Percentiles rank a stretch among this genome's conserved stretches.
Evolutionary conservation across 75 land plant species (phyloP).

Genomic region (Azolla pinnata): DNA sequence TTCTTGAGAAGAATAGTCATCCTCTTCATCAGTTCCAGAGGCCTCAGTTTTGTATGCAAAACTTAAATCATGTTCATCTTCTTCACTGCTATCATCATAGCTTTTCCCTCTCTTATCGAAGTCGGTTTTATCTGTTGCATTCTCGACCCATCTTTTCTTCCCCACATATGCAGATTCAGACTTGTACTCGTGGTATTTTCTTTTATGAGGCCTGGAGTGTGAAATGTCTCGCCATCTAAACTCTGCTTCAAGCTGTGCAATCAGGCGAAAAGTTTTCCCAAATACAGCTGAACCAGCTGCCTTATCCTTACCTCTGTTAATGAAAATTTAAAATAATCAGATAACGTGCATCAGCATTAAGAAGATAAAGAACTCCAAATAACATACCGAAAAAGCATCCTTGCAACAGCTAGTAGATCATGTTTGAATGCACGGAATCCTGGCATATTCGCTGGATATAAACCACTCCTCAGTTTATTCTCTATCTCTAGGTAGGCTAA

Average conservation of each 20-base stretch:
- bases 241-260: constrained; percentile 9
- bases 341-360: neutral
- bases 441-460: constrained; percentile 31
- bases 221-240: neutral
- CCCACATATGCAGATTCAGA: neutral
- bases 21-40: constrained; percentile 44
- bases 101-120: constrained; percentile 6
- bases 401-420: constrained; percentile 59
- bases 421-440: constrained; percentile 58
- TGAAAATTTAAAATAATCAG: neutral
- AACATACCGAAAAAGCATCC: constrained; percentile 65
- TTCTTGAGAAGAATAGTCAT: constrained; percentile 30
- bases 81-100: constrained; percentile 14
- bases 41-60: constrained; percentile 16
- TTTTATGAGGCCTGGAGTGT: constrained; percentile 12
- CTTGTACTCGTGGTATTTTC: neutral
- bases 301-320: neutral
- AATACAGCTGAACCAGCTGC: constrained; percentile 14
- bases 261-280: constrained; percentile 11
- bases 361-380: neutral
- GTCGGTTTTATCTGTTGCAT: neutral
- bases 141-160: neutral
- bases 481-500: constrained; percentile 28
- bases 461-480: constrained; percentile 58
- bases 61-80: constrained; percentile 1